Evolutionary conservation across 2,329 filamentous ascomycete species (phyloP), one percentile per base, ranked within the genome.

Genomic region (Trichoderma aggressivum): DNA sequence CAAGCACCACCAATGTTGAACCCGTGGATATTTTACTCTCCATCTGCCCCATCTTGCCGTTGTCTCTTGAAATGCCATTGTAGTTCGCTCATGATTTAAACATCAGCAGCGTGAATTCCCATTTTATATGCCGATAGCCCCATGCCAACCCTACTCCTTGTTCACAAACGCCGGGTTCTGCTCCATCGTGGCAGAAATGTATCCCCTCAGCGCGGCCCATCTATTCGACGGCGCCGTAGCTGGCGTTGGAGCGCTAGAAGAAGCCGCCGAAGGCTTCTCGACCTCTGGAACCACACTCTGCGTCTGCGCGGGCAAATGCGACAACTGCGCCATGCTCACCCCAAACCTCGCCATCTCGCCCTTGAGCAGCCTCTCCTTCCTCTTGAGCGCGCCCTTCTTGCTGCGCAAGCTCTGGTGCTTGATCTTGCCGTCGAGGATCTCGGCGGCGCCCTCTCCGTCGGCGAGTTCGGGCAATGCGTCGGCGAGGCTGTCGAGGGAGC

Each of bases 141-240:
- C 32, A 21, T 58, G 30, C 11, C 14, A 6, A 36, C 14, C 10
- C 73, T 50, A 80, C 7, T 72, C 74, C 70, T 80, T 78, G 24
- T 71, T 75, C 24, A 72, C 71, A 75, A 97, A 97, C 3, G 91
- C 92, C 16, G 91, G 89, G 76, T 95, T 95, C 81, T 93, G 92
- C 82, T 97, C 93, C 90, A 97, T 93, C 1, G 93, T 98, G 55
- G 90, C 87, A 2, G 92, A 91, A 65, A 98, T 97, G 78, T 95
- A 97, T 11, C 86, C 90, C 76, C 94, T 89, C 80, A 98, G 80
- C 18, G 94, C 93, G 34, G 92, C 92, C 92, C 94, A 98, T 70
- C 92, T 85, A 76, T 86, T 89, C 11, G 87, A 82, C 18, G 86
- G 89, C 12, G 82, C 79, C 8, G 73, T 70, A 18, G 70, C 69